Evolutionary conservation across 176 grass and related monocot species (phyloP), one percentile per base, ranked within the genome.

Genomic region (Musa acuminata): DNA sequence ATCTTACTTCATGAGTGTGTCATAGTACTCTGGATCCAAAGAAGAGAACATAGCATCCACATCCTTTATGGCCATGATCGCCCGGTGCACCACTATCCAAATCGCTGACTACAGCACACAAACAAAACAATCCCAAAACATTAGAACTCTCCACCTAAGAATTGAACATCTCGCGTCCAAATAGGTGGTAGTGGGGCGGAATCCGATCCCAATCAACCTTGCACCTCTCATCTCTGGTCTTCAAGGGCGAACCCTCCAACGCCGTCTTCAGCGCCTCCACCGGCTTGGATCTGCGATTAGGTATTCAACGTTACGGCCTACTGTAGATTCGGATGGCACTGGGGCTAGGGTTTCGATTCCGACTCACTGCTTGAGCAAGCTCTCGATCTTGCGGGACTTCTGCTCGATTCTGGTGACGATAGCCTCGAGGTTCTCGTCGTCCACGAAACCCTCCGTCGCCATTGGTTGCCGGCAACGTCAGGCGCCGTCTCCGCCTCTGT

Each of bases 341-440:
- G 60, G 20, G 27, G 8, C 8, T 55, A 72, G 21, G 26, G 13
- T 48, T 49, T 73, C 1, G 12, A 57, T 67, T 52, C 23, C 6
- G 11, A 64, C 69, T 80, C 80, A 98, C 88, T 94, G 95, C 83
- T 91, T 99, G 80, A 99, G 95, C 77, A 87, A 88, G 53, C 79
- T 89, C 82, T 99, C 95, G 81, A 99, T 99, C 88, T 99, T 94
- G 74, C 86, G 91, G 51, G 91, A 99, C 82, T 99, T 99, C 80
- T 99, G 91, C 90, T 99, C 90, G 69, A 99, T 89, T 57, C 82
- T 88, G 51, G 69, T 75, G 78, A 99, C 91, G 70, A 99, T 91
- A 23, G 88, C 95, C 80, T 94, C 95, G 13, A 94, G 82, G 72
- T 99, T 93, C 86, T 87, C 95, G 48, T 89, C 93, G 1, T 94